phyloP scores from a whole-genome alignment of 208 protist genomes.

The Leishmania martiniquensis region DNA sequence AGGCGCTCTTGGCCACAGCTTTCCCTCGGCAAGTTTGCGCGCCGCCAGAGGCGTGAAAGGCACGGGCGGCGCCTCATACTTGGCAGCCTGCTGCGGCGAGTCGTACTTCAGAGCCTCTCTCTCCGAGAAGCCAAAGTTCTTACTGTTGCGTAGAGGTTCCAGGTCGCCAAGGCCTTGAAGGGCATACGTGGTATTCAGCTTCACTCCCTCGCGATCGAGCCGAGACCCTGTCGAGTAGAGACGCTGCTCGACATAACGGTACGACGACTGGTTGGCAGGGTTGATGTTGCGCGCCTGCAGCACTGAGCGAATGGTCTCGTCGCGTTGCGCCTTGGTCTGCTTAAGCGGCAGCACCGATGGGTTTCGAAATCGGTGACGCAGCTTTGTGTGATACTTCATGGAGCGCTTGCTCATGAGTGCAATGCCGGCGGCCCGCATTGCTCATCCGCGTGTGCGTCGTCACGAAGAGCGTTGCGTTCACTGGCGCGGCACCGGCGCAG shows the following conservation, averaged over 20 bases:
- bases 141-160: constrained; percentile 86
- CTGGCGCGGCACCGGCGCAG: neutral
- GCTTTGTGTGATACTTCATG: constrained; percentile 67
- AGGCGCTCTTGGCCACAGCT: constrained; percentile 86
- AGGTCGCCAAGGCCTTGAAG: constrained; percentile 90
- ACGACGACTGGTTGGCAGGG: constrained; percentile 53
- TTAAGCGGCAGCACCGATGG: constrained; percentile 65
- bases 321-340: constrained; percentile 77
- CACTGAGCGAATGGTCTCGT: constrained; percentile 74
- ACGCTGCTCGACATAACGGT: constrained; percentile 80
- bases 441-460: neutral
- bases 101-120: constrained; percentile 83
- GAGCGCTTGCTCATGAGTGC: constrained; percentile 46
- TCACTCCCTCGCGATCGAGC: constrained; percentile 81
- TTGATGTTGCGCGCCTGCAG: constrained; percentile 47
- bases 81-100: constrained; percentile 54
- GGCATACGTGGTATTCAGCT: constrained; percentile 84
- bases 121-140: constrained; percentile 84
- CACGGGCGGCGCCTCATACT: constrained; percentile 75
- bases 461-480: neutral
- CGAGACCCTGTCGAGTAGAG: constrained; percentile 80
- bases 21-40: constrained; percentile 84
- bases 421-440: constrained; percentile 22
- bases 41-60: constrained; percentile 84
- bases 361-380: constrained; percentile 81